Base-by-base conservation (phyloP, 495 filamentous ascomycete species). In the Hypoxylon lenormandii region DNA sequence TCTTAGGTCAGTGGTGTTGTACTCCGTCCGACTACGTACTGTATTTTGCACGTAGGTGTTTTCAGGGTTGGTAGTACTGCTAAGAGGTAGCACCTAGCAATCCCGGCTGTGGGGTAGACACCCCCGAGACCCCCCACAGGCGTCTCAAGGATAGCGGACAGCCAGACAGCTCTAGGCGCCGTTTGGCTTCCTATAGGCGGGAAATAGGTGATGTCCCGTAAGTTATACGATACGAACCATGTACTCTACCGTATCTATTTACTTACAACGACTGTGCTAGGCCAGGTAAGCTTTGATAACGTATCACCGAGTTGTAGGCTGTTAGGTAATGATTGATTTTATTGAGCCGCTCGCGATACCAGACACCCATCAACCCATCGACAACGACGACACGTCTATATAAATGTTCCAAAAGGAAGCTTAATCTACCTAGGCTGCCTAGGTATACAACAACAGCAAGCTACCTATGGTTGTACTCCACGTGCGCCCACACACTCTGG, bases 391-490 rank as follows among this genome's bases (percentile, higher is more conserved):
- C 19, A 16, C 47, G 47, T 33, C 47, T 28, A 30, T n/a, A 50
- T 16, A 30, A n/a, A 50, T 16, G 16, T 1, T 37, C 13, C 48
- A 23, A 16, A 53, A 15, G 26, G 16, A 43, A 53, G 19, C 26
- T 46, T 23, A 53, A 38, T 38, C 40, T n/a, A n/a, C n/a, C n/a
- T n/a, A n/a, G n/a, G n/a, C n/a, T n/a, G 23, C 5, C 5, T 26
- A 26, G 2, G 5, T 45, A 55, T 55, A 18, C 33, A 42, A 28
- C 19, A 5, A 18, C 26, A 40, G 16, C 54, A 49, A 53, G 23
- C 59, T 63, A 16, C 68, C 68, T 71, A 71, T 71, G 18, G 62
- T 37, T 40, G 36, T 33, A 63, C 55, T 53, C 68, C 68, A 71
- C 68, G 62, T 66, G 56, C 68, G 8, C n/a, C 53, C 49, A 60